Conservation (phyloP, 768 basidiomycete genomes). For the Trametes cingulata region DNA sequence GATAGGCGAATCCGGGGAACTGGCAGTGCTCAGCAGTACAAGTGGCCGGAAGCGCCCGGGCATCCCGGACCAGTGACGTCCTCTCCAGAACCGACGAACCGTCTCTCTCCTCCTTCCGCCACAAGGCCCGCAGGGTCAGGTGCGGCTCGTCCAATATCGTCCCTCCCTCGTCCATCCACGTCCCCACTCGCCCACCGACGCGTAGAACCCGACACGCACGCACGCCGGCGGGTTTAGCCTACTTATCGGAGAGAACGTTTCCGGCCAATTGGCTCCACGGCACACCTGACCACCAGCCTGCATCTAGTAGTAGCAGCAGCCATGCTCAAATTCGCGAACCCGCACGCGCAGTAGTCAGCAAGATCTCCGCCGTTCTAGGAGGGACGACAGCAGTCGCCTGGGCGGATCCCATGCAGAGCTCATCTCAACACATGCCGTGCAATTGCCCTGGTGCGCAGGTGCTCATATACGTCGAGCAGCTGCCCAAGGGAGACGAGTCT, state of each 20-base stretch:
- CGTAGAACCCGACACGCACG: not conserved
- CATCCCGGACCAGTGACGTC: not conserved
- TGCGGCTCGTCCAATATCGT: not conserved
- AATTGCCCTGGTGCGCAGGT: too few species aligned
- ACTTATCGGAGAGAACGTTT: not conserved
- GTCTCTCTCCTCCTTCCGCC: not conserved
- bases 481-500: too few species aligned
- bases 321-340: not conserved
- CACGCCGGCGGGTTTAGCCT: not conserved
- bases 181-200: not conserved
- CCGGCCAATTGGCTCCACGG: not conserved
- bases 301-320: not conserved
- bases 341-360: too few species aligned
- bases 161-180: not conserved
- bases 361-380: too few species aligned
- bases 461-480: too few species aligned
- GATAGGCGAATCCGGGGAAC: not conserved
- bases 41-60: constrained; percentile 4
- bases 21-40: not conserved
- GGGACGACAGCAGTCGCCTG: not conserved
- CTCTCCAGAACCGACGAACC: not conserved
- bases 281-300: not conserved
- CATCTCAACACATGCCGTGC: not conserved
- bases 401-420: not conserved
- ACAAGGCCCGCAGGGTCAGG: not conserved